Evolutionary conservation across 2,329 filamentous ascomycete species (phyloP).

Genomic region (Nigrospora osmanthi): DNA sequence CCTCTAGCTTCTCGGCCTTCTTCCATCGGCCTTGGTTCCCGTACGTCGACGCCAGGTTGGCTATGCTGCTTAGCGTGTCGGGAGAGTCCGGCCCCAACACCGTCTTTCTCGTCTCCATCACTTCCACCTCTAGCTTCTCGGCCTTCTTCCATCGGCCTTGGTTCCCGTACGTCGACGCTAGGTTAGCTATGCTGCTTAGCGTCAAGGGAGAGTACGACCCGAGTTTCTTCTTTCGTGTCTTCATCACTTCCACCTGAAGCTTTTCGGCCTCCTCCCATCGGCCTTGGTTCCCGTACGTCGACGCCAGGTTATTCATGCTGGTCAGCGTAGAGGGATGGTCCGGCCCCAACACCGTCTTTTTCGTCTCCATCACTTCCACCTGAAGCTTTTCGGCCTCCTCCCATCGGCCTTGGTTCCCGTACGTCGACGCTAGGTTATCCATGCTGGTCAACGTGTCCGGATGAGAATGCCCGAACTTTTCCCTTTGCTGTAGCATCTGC

Average conservation of each 20-base stretch:
- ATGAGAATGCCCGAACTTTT: too few relatives aligned
- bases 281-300: conserved; percentile 1
- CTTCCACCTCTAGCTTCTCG: not conserved
- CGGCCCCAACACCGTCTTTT: not conserved
- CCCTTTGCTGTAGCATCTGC: too few relatives aligned
- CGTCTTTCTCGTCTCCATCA: not conserved
- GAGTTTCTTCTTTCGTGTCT: not conserved
- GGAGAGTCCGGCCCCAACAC: not conserved
- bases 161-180: not conserved
- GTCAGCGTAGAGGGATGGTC: conserved; percentile 2
- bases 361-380: too few relatives aligned
- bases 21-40: not conserved
- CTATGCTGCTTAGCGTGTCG: not conserved
- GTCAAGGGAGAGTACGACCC: not conserved
- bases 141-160: conserved; percentile 1
- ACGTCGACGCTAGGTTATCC: too few relatives aligned
- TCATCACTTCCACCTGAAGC: conserved; percentile 2
- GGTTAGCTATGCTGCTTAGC: conserved; percentile 2
- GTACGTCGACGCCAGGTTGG: not conserved
- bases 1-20: not conserved
- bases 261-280: conserved; percentile 2
- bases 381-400: too few relatives aligned
- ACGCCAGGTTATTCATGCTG: conserved; percentile 1
- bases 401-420: too few relatives aligned
- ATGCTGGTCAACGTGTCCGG: too few relatives aligned